Percentiles rank a stretch among this genome's conserved stretches.
Conservation (phyloP, 2,329 filamentous ascomycete genomes). For the Fusarium papillatum region DNA sequence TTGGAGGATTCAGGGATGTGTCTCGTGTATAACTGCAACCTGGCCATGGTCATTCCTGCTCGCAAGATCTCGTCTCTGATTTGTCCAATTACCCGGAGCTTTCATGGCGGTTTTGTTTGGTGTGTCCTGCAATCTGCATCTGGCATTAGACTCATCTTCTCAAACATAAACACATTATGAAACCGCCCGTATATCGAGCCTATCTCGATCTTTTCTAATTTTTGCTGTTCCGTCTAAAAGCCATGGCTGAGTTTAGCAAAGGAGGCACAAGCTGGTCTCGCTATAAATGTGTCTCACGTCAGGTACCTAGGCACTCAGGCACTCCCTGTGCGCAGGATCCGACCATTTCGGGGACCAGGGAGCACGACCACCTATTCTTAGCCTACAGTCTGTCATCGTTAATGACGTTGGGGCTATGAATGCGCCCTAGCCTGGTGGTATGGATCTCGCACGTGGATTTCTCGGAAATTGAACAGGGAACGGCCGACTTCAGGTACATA, state of each 20-base stretch:
- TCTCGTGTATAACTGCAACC: constrained; percentile 25
- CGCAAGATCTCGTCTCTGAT: constrained; percentile 8
- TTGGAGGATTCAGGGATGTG: constrained; percentile 28
- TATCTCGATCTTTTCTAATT: background rate
- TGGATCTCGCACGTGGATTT: background rate
- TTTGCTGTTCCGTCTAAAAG: background rate
- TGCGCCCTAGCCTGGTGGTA: background rate
- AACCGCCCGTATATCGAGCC: background rate
- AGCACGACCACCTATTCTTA: constrained; percentile 6
- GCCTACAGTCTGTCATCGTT: background rate
- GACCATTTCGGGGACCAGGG: background rate
- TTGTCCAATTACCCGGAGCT: background rate
- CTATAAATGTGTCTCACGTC: constrained; percentile 6
- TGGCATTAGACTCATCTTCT: constrained; percentile 4
- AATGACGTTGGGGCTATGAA: background rate
- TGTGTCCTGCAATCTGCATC: constrained; percentile 28
- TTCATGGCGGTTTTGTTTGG: background rate
- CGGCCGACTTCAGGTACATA: background rate
- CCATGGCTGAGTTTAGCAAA: background rate
- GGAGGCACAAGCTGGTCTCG: background rate
- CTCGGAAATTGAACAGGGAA: background rate
- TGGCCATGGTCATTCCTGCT: constrained; percentile 16
- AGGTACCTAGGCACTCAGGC: background rate
- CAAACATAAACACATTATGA: constrained; percentile 1
- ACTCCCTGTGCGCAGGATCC: background rate